Evolutionary conservation across 2,329 filamentous ascomycete species (phyloP).

Genomic region (Knoxdaviesia capensis): DNA sequence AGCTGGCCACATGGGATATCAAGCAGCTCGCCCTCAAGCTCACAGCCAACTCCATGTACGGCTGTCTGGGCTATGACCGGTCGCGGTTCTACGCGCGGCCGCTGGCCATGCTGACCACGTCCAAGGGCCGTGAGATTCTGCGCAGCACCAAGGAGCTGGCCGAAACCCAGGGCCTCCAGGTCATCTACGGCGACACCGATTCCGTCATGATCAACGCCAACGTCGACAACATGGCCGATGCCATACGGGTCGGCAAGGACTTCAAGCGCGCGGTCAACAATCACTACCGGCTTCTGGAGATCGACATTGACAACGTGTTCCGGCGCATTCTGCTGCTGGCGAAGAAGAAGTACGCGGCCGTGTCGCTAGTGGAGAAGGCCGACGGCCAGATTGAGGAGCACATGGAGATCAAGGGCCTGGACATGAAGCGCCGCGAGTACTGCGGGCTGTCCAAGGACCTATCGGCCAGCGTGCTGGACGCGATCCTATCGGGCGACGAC

Average conservation of each 20-base stretch:
- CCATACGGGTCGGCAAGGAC: constrained; percentile 75
- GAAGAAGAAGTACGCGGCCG: constrained; percentile 98
- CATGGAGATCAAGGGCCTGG: constrained; percentile 93
- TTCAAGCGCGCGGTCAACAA: constrained; percentile 95
- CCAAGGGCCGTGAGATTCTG: constrained; percentile 93
- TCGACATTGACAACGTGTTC: constrained; percentile 97
- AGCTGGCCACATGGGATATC: constrained; percentile 91
- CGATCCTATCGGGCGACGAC: constrained; percentile 86
- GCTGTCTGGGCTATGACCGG: constrained; percentile 89
- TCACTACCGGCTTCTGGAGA: constrained; percentile 78
- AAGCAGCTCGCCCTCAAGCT: constrained; percentile 93
- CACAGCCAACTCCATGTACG: constrained; percentile 99
- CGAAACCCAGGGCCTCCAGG: constrained; percentile 73
- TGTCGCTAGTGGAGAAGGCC: constrained; percentile 78
- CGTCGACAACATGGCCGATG: constrained; percentile 78
- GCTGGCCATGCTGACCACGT: constrained; percentile 86
- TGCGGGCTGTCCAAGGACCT: constrained; percentile 91
- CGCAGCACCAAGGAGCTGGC: constrained; percentile 90
- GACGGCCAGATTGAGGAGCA: constrained; percentile 85
- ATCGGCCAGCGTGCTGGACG: constrained; percentile 74
- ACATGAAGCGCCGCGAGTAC: constrained; percentile 96
- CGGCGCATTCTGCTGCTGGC: constrained; percentile 80
- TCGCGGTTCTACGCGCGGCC: constrained; percentile 95
- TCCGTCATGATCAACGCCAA: constrained; percentile 99
- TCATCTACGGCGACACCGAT: constrained; percentile 97